Base-by-base conservation (phyloP, 306 rosid genomes). In the Castanea mollissima region DNA sequence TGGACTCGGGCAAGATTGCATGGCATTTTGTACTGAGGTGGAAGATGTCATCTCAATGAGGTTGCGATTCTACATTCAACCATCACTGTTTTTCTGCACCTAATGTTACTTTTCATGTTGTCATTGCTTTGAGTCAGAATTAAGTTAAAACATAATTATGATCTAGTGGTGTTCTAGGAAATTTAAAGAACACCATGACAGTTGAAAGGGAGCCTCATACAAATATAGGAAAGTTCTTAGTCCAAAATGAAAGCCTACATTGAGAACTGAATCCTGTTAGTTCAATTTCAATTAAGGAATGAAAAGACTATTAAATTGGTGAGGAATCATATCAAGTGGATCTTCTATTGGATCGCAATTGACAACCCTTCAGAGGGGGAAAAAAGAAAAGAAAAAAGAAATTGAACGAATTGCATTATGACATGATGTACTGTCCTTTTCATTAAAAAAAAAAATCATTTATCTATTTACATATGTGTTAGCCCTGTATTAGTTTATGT, bases 41-140 rank as follows among this genome's bases (percentile, higher is more conserved):
- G 99, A 96, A 90, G 99, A 96, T 89, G 96, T 96, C 85, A 91
- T 96, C 88, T 96, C 99, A 16, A 93, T 96, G 99, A 96, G 99
- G 99, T 95, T 76, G 31, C 74, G 65, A 58, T 67, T 77, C 73
- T 74, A 35, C 20, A 71, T 82, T 51, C 60, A 14, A 54, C 67
- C 77, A 19, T 67, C 71, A 73, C 65, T 71, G 27, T 10, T 71
- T 71, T 85, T 57, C 71, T 74, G 55, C 69, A 1, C 78, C 57
- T 21, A 7, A 35, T 56, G 41, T 70, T 63, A 18, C 7, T 49
- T 69, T 34, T 56, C 9, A 27, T 9, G 38, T 46, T 65, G 68
- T 65, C 9, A 38, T 44, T 78, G 79, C 55, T 18, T 46, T 72
- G 63, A 19, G 51, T n/a, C 29, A 83, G 59, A 15, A 29, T 32